phyloP scores from a whole-genome alignment of 306 rosid genomes.

The Hippophae rhamnoides region DNA sequence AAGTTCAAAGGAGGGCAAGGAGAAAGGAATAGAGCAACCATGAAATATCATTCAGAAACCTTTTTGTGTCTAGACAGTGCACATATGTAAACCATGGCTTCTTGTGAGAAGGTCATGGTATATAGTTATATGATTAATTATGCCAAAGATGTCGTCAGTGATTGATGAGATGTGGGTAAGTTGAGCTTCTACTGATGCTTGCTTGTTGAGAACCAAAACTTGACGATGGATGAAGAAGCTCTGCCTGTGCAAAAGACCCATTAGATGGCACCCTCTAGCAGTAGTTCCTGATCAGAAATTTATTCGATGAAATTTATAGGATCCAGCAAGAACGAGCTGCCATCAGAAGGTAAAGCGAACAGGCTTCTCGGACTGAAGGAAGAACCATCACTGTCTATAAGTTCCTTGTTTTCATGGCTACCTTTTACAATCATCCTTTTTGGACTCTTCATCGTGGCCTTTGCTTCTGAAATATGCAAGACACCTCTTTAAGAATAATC shows the following conservation, averaged over 20 bases:
- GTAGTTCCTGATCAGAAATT: slow-evolving; percentile 66
- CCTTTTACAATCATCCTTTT: slow-evolving; percentile 45
- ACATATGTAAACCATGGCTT: slow-evolving; percentile 31
- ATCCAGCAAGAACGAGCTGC: slow-evolving; percentile 54
- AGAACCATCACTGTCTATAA: slow-evolving; percentile 49
- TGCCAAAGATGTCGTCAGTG: slow-evolving; percentile 30
- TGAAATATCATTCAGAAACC: slow-evolving; percentile 49
- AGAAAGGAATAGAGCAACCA: slow-evolving; percentile 35
- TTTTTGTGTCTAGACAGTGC: slow-evolving; percentile 20
- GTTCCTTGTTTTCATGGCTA: slow-evolving; percentile 50
- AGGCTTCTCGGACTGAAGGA: slow-evolving; percentile 78
- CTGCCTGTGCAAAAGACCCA: slow-evolving; percentile 81
- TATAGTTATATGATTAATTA: slow-evolving; percentile 12
- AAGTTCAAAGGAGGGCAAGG: slow-evolving; percentile 35
- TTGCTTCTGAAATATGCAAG: slow-evolving; percentile 56
- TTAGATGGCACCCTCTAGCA: slow-evolving; percentile 81
- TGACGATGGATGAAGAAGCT: slow-evolving; percentile 54
- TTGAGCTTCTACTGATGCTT: slow-evolving; percentile 73
- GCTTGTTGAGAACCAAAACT: slow-evolving; percentile 59
- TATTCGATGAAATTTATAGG: slow-evolving; percentile 59
- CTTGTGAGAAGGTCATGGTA: slow-evolving; percentile 23
- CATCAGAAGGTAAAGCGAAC: slow-evolving; percentile 74
- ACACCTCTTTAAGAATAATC: slow-evolving; percentile 14
- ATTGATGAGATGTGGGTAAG: slow-evolving; percentile 37
- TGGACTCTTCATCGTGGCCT: slow-evolving; percentile 75